phyloP scores from a whole-genome alignment of 75 land plant genomes.

The Picea sitchensis region DNA sequence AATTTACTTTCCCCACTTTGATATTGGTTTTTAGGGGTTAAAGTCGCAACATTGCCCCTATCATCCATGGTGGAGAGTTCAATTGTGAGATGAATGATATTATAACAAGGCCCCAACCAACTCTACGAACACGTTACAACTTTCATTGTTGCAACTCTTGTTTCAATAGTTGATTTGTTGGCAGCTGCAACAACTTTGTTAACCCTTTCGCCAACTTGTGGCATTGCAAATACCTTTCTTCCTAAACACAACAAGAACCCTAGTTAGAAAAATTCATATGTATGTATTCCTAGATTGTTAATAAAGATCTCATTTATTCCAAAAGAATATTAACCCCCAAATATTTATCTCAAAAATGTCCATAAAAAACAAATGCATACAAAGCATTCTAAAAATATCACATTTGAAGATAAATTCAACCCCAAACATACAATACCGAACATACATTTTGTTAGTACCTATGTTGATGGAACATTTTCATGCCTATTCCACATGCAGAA shows the following conservation, averaged over 20 bases:
- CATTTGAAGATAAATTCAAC: not conserved
- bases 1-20: no score
- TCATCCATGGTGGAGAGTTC: no score
- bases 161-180: constrained; percentile 86
- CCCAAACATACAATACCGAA: not conserved
- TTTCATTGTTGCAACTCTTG: constrained; percentile 90
- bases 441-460: not conserved
- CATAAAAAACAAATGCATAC: no score
- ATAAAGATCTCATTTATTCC: no score
- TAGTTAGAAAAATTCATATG: no score
- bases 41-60: no score
- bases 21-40: no score
- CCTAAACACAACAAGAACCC: constrained; percentile 32
- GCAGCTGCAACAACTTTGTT: constrained; percentile 85
- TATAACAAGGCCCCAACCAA: no score
- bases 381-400: not conserved
- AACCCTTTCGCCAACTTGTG: constrained; percentile 83
- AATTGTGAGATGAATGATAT: no score
- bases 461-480: not conserved
- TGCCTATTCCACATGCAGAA: constrained; percentile 74
- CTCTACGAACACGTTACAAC: constrained; percentile 14
- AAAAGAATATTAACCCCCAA: not conserved
- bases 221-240: constrained; percentile 75
- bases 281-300: no score
- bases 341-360: not conserved